Conservation (phyloP, 352 stramenopile genomes). For the Phytophthora citrophthora region DNA sequence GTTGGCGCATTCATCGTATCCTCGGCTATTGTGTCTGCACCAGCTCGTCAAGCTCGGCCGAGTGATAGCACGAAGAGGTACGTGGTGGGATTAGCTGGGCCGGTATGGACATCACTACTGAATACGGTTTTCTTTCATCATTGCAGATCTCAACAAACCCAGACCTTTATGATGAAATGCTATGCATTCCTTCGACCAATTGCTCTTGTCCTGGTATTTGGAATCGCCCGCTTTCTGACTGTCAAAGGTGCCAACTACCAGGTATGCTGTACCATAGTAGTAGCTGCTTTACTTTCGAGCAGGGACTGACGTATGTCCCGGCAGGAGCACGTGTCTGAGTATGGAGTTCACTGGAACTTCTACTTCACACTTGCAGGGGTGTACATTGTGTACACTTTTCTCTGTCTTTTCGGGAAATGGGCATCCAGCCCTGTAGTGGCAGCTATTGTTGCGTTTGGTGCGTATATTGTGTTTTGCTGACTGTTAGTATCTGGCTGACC, state of each 20-base stretch:
- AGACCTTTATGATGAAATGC: conserved; percentile 28
- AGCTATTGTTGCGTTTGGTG: conserved; percentile 51
- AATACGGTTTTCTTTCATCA: not conserved
- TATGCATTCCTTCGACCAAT: conserved; percentile 79
- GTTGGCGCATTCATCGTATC: conserved; percentile 95
- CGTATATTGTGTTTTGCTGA: not conserved
- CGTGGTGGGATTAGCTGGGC: not conserved
- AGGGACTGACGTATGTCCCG: too few species aligned
- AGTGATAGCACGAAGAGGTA: conserved; percentile 27
- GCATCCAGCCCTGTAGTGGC: conserved; percentile 51
- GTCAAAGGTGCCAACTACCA: conserved; percentile 90
- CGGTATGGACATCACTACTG: not conserved
- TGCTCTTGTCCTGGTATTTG: conserved; percentile 71
- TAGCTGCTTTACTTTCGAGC: too few species aligned
- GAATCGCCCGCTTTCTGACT: conserved; percentile 70
- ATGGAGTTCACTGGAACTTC: conserved; percentile 99
- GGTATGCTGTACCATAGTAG: conserved; percentile 26
- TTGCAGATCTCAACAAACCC: conserved; percentile 17
- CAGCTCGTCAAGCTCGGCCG: conserved; percentile 59
- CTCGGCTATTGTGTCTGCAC: conserved; percentile 75
- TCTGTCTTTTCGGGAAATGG: conserved; percentile 60
- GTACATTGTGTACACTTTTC: conserved; percentile 71
- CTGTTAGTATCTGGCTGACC: not conserved
- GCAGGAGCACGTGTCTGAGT: conserved; percentile 97
- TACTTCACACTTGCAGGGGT: conserved; percentile 96